These are phyloP conservation scores for Cnidoscolus chayamansa DNA, from an alignment of 441 rosid species.

Conservation along the genomic window DNA sequence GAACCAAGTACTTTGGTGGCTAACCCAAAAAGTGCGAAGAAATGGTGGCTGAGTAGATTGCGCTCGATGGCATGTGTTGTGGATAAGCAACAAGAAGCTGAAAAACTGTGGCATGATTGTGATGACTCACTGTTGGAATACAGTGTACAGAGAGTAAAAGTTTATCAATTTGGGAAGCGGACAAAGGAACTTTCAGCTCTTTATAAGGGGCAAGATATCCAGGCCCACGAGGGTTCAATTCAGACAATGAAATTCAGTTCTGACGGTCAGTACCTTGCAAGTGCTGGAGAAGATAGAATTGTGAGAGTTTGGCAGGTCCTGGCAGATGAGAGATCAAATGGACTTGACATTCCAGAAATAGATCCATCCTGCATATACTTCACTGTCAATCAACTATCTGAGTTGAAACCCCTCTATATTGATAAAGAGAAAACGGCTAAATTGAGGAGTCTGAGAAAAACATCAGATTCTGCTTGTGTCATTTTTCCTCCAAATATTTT, in stretches of 20 bases:
- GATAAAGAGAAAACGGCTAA: slow-evolving; percentile 49
- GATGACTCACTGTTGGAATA: slow-evolving; percentile 25
- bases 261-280: slow-evolving; percentile 48
- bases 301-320: slow-evolving; percentile 70
- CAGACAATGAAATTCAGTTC: slow-evolving; percentile 48
- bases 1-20: slow-evolving; percentile 22
- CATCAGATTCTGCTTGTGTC: slow-evolving; percentile 63
- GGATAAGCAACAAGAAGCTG: slow-evolving; percentile 41
- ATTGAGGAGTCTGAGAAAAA: slow-evolving; percentile 37
- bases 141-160: slow-evolving; percentile 47
- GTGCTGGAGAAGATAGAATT: slow-evolving; percentile 76
- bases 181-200: slow-evolving; percentile 74
- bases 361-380: slow-evolving; percentile 61
- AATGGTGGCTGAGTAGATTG: slow-evolving; percentile 59
- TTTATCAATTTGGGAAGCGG: slow-evolving; percentile 45
- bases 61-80: slow-evolving; percentile 48
- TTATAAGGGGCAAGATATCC: slow-evolving; percentile 57
- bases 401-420: slow-evolving; percentile 40
- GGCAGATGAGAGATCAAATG: slow-evolving; percentile 52
- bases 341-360: slow-evolving; percentile 45
- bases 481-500: slow-evolving; percentile 74
- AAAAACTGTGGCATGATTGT: slow-evolving; percentile 22
- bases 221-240: slow-evolving; percentile 73
- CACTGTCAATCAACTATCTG: slow-evolving; percentile 56
- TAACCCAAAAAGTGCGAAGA: slow-evolving; percentile 36